A percentile compares a stretch with the other conserved stretches of the same genome.
These are phyloP conservation scores for Cryptococcus sp. DNA, from an alignment of 1,284 basidiomycete species.

Conservation along the genomic window DNA sequence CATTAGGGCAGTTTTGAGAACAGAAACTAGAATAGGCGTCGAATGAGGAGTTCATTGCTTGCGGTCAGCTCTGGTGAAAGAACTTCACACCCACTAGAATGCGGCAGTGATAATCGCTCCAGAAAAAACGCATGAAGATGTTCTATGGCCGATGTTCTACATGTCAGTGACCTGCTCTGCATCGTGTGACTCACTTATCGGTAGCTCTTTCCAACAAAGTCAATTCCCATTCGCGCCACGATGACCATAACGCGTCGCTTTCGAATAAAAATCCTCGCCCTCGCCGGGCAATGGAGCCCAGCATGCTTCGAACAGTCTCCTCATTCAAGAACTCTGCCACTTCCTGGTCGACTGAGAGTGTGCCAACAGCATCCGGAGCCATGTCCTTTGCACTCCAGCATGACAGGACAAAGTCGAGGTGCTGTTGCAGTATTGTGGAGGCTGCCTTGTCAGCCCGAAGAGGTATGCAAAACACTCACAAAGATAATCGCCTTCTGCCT, in stretches of 20 bases:
- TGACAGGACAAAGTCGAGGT: conserved; percentile 66
- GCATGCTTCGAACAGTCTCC: conserved; percentile 63
- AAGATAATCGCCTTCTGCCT: conserved; percentile 75
- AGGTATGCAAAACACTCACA: conserved; percentile 61
- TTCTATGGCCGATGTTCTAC: conserved; percentile 36
- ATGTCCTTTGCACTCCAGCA: background rate
- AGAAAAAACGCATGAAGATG: conserved; percentile 47
- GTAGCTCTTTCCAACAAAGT: conserved; percentile 60
- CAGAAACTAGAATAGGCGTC: conserved; percentile 85
- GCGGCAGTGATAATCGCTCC: conserved; percentile 49
- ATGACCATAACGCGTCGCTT: conserved; percentile 73
- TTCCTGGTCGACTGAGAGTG: conserved; percentile 52
- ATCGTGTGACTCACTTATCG: conserved; percentile 57
- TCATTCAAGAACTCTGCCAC: conserved; percentile 50
- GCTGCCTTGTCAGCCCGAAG: conserved; percentile 56
- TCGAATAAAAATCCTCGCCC: conserved; percentile 58
- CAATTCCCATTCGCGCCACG: conserved; percentile 73
- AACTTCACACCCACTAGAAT: conserved; percentile 35
- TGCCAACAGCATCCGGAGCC: conserved; percentile 17
- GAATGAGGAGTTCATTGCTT: conserved; percentile 69
- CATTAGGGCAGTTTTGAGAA: conserved; percentile 67
- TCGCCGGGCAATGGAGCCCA: conserved; percentile 59
- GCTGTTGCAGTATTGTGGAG: conserved; percentile 68
- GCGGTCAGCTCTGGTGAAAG: conserved; percentile 5
- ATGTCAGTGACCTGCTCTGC: conserved; percentile 2